phyloP scores from a whole-genome alignment of 306 rosid genomes.

The Prunus dulcis region DNA sequence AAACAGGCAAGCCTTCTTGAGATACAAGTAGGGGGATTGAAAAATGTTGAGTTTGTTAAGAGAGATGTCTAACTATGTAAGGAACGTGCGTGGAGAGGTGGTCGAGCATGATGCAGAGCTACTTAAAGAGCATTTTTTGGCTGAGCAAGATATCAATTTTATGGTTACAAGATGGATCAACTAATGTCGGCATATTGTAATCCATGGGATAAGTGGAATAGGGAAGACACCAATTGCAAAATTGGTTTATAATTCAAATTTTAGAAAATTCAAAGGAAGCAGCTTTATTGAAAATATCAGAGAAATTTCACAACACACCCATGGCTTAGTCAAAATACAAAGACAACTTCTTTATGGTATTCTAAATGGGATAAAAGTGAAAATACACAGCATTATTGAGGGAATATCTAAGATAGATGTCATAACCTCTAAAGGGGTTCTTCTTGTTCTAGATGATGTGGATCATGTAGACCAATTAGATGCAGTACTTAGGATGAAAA shows the following conservation, averaged over 20 bases:
- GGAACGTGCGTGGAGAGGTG: too few species aligned
- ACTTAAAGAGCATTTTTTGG: too few species aligned
- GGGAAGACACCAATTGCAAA: background rate
- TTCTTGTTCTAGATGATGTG: background rate
- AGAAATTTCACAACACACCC: too few species aligned
- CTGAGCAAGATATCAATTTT: background rate
- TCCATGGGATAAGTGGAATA: background rate
- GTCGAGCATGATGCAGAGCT: too few species aligned
- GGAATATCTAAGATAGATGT: background rate
- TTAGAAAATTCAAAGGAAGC: background rate
- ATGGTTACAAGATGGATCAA: constrained; percentile 2
- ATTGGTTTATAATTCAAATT: background rate
- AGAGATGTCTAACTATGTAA: too few species aligned
- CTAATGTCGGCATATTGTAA: background rate
- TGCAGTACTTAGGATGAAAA: background rate
- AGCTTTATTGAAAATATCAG: background rate
- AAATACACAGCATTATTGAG: background rate
- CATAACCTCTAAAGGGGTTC: background rate
- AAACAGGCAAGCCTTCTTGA: too few species aligned
- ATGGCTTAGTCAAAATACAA: background rate
- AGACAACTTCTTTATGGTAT: background rate
- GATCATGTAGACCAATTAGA: background rate
- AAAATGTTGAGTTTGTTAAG: too few species aligned
- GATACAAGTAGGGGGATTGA: too few species aligned
- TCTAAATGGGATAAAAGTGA: background rate